Evolutionary conservation across 2,329 filamentous ascomycete genomes (phyloP), one percentile per base, ranked within the genome.

Genomic region (Spiromastix sp.): DNA sequence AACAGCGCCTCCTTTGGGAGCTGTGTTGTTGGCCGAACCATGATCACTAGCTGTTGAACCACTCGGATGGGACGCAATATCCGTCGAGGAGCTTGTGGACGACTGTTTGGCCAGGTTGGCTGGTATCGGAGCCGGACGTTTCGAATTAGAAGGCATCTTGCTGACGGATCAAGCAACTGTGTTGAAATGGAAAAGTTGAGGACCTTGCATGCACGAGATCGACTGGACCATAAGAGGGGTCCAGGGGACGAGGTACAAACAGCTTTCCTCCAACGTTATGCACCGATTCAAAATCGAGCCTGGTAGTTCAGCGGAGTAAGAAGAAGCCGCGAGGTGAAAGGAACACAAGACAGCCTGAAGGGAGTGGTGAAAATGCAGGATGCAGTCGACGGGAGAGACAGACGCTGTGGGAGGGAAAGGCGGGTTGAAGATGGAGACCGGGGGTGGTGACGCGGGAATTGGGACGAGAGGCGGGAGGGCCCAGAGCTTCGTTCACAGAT

Each of bases 321-420:
- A 11, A 42, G 28, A 40, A 25, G 40, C 46, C 43, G 11, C 5
- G 13, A 31, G 13, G 6, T 7, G 11, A 17, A 31, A 36, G 34
- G 25, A 9, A 9, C 9, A 29, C 9, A 34, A 24, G 38, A 20
- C 20, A 38, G 39, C 40, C 29, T 28, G 39, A 42, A 43, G 46
- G 40, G 40, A 42, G 39, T 38, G 32, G 38, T 31, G 41, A 38
- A 38, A 41, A 39, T 46, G 44, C 42, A 44, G 44, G 44, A 42
- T 42, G 40, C 42, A 24, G 7, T 33, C 21, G n/a, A 15, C 40
- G 43, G 40, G 44, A 47, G 45, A 36, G 37, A 38, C 39, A 43
- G 36, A 47, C 46, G 37, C 39, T 42, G 47, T 41, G 43, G 43
- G 46, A 40, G 43, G 46, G 43, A 32, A 39, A 42, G 34, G 43